Evolutionary conservation across 2,329 filamentous ascomycete genomes (phyloP).

Genomic region (Fusarium clavum): DNA sequence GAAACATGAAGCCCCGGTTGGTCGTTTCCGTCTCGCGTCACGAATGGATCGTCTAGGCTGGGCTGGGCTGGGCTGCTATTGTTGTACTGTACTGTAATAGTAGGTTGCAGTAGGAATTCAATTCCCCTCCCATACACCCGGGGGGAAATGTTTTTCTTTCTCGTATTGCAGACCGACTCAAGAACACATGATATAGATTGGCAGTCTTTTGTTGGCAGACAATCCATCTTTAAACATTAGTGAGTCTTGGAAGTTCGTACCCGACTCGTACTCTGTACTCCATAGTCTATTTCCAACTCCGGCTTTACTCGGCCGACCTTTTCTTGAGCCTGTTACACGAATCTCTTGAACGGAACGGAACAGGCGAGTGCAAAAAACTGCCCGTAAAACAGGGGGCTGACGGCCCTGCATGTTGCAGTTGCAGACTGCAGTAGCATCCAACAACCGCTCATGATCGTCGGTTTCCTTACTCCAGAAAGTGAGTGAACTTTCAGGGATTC

Average conservation of each 20-base stretch:
- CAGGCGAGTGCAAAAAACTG: background rate
- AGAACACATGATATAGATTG: slow-evolving; percentile 30
- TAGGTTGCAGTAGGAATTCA: slow-evolving; percentile 8
- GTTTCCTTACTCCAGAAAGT: background rate
- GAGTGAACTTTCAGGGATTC: background rate
- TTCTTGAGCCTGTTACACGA: slow-evolving; percentile 23
- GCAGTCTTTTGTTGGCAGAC: background rate
- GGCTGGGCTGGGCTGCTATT: background rate
- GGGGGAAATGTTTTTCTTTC: slow-evolving; percentile 18
- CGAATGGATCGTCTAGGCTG: slow-evolving; percentile 16
- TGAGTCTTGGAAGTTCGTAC: slow-evolving; percentile 20
- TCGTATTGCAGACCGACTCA: slow-evolving; percentile 31
- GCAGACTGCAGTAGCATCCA: background rate
- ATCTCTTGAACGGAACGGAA: slow-evolving; percentile 13
- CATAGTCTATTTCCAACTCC: background rate
- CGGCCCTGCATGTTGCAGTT: slow-evolving; percentile 10
- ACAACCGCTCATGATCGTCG: slow-evolving; percentile 20
- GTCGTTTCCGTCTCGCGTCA: slow-evolving; percentile 20
- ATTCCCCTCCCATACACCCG: slow-evolving; percentile 8
- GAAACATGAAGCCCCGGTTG: slow-evolving; percentile 24
- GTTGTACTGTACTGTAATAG: background rate
- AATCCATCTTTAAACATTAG: slow-evolving; percentile 10
- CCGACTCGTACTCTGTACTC: slow-evolving; percentile 20
- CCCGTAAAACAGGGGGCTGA: slow-evolving; percentile 27
- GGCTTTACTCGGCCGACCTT: slow-evolving; percentile 32